Conservation (phyloP, 768 basidiomycete genomes). For the Lactarius quietus region DNA sequence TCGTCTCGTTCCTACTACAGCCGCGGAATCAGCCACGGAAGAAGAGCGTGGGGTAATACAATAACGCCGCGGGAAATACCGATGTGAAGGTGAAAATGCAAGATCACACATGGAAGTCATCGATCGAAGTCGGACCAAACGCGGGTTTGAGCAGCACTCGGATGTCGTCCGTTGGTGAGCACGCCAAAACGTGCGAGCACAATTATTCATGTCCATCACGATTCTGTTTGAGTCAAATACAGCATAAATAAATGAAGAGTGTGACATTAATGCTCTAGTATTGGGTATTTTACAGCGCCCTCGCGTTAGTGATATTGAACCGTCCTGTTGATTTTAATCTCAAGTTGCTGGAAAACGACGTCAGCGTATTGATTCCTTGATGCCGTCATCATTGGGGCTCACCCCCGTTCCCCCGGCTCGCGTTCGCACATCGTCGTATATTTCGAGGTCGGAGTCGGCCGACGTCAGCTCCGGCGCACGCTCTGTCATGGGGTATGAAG, state of each 20-base stretch:
- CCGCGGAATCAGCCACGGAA: too few species aligned
- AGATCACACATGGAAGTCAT: too few species aligned
- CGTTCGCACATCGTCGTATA: not conserved
- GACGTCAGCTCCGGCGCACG: not conserved
- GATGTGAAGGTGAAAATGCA: too few species aligned
- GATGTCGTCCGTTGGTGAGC: too few species aligned
- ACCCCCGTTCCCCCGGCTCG: not conserved
- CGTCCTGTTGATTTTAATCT: slow-evolving; percentile 15
- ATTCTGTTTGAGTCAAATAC: not conserved
- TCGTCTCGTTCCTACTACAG: too few species aligned
- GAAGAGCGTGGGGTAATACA: too few species aligned
- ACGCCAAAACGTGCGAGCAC: too few species aligned
- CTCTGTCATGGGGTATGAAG: not conserved
- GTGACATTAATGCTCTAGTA: not conserved
- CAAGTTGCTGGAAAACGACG: not conserved
- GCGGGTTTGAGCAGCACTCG: too few species aligned
- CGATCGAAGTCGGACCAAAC: too few species aligned
- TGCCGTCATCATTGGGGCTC: not conserved
- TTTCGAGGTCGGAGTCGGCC: not conserved
- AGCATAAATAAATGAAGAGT: not conserved
- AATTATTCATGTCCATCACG: not conserved
- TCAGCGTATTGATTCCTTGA: not conserved
- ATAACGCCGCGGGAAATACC: too few species aligned
- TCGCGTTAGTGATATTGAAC: slow-evolving; percentile 4
- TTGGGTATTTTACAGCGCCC: not conserved